These are phyloP conservation scores for Aureobasidium sp. DNA, from an alignment of 2,329 filamentous ascomycete species.

Conservation along the genomic window DNA sequence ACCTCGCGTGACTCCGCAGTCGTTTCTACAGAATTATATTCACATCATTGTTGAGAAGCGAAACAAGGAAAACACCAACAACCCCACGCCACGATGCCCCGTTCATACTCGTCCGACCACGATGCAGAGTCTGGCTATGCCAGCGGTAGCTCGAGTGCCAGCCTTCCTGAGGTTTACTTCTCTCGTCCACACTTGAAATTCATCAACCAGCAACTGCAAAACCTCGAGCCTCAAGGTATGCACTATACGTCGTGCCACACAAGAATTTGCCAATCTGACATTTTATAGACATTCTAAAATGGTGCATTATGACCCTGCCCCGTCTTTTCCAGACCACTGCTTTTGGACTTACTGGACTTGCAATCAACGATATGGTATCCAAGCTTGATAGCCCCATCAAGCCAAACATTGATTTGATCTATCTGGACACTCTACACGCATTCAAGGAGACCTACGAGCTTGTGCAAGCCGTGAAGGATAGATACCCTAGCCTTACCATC, in stretches of 20 bases:
- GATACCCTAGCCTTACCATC: slow-evolving; percentile 71
- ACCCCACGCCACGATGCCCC: slow-evolving; percentile 13
- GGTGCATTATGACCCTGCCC: slow-evolving; percentile 86
- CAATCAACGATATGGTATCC: slow-evolving; percentile 60
- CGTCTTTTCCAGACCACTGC: slow-evolving; percentile 60
- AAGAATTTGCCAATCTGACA: slow-evolving; percentile 23
- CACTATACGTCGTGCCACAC: slow-evolving; percentile 9
- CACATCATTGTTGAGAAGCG: neutral
- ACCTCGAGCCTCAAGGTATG: slow-evolving; percentile 70
- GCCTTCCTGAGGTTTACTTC: slow-evolving; percentile 72
- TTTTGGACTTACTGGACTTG: slow-evolving; percentile 46
- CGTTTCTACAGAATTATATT: neutral
- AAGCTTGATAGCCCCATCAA: slow-evolving; percentile 60
- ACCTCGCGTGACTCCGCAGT: neutral
- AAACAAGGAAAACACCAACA: slow-evolving; percentile 7
- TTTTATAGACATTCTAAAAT: slow-evolving; percentile 69
- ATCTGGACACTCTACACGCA: slow-evolving; percentile 49
- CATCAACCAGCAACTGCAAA: slow-evolving; percentile 82
- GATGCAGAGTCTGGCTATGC: slow-evolving; percentile 78
- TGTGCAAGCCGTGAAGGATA: slow-evolving; percentile 61
- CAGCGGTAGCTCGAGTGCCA: slow-evolving; percentile 56
- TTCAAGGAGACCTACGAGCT: slow-evolving; percentile 46
- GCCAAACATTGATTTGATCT: slow-evolving; percentile 45
- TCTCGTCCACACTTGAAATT: slow-evolving; percentile 82
- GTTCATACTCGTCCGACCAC: slow-evolving; percentile 25